Evolutionary conservation across 2,329 filamentous ascomycete species (phyloP).

Genomic region (Fusarium nelsonii): DNA sequence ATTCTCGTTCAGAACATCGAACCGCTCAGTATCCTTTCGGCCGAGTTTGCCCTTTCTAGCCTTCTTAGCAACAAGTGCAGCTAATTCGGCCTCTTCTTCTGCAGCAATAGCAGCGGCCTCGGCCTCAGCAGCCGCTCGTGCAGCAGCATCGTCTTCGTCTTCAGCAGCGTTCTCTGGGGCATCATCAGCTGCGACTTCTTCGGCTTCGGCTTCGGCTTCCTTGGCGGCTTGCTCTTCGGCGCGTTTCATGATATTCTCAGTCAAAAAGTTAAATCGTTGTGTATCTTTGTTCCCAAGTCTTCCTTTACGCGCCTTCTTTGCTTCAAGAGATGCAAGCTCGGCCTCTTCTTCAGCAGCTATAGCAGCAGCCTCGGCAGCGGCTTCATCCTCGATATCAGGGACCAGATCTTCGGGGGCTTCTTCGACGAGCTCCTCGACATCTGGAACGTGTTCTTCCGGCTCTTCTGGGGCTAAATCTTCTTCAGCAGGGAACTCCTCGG

Average conservation of each 20-base stretch:
- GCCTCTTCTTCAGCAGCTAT: constrained; percentile 51
- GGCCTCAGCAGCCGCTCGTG: constrained; percentile 27
- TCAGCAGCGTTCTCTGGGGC: constrained; percentile 38
- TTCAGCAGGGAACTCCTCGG: constrained; percentile 9
- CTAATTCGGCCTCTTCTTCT: constrained; percentile 40
- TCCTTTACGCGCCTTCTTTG: constrained; percentile 64
- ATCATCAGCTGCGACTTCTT: constrained; percentile 13
- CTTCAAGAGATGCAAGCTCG: constrained; percentile 57
- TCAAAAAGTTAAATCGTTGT: constrained; percentile 58
- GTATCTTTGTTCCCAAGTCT: constrained; percentile 61
- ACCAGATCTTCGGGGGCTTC: constrained; percentile 8
- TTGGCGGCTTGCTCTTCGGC: constrained; percentile 53
- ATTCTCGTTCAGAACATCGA: constrained; percentile 35
- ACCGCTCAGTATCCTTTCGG: constrained; percentile 44
- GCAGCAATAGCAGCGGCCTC: constrained; percentile 25
- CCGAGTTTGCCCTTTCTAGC: constrained; percentile 42
- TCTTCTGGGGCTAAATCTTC: constrained; percentile 15
- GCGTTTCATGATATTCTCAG: constrained; percentile 52
- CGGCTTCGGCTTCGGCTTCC: constrained; percentile 43
- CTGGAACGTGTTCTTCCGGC: constrained; percentile 19
- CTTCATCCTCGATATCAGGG: constrained; percentile 20
- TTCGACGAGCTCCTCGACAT: constrained; percentile 23
- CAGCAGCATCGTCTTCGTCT: constrained; percentile 43
- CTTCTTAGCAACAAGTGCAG: constrained; percentile 32
- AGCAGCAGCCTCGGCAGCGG: constrained; percentile 25